Evolutionary conservation across 495 filamentous ascomycete species (phyloP), one percentile per base, ranked within the genome.

Genomic region (Podospora appendiculata): DNA sequence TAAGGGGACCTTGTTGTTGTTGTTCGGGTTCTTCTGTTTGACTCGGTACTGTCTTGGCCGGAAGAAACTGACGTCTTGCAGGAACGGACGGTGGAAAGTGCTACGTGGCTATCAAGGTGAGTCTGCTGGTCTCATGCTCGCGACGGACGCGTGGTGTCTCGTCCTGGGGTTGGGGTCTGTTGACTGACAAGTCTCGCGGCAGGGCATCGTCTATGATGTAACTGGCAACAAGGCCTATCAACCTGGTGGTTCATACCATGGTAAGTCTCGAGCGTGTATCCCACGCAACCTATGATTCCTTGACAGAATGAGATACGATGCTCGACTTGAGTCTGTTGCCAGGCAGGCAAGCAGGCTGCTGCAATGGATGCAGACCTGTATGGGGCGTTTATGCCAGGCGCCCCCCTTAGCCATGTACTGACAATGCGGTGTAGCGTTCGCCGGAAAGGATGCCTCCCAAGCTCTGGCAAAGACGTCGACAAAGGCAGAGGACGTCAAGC

Each of bases 171-270:
- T 48, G 18, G 17, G 9, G 4, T 4, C 14, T 19, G 8, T 40
- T 16, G 9, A 18, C 48, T 59, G 12, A 61, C 54, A 47, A 13
- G 39, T 14, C 32, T 25, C 11, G 12, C 56, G 41, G 46, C 18
- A 85, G 85, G 90, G 92, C 52, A 86, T 81, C 53, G 85, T 99
- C 41, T 99, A 96, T 62, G 92, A 99, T 64, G 93, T 99, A 47
- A 87, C 78, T 46, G 86, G 81, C 17, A 97, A 96, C 64, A 77
- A 81, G 35, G 82, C 87, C 33, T 99, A 99, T 62, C 79, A 80
- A n/a, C 79, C 84, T n/a, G 80, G 80, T 7, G 90, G 89, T 17
- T 75, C 83, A 51, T 98, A 98, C 67, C 79, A 87, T 56, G 87
- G 93, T 96, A 74, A 51, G 79, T 54, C 10, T 18, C 8, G 25